Evolutionary conservation across 345 rosid genomes (phyloP), one percentile per base, ranked within the genome.

Genomic region (Barbarea vulgaris): DNA sequence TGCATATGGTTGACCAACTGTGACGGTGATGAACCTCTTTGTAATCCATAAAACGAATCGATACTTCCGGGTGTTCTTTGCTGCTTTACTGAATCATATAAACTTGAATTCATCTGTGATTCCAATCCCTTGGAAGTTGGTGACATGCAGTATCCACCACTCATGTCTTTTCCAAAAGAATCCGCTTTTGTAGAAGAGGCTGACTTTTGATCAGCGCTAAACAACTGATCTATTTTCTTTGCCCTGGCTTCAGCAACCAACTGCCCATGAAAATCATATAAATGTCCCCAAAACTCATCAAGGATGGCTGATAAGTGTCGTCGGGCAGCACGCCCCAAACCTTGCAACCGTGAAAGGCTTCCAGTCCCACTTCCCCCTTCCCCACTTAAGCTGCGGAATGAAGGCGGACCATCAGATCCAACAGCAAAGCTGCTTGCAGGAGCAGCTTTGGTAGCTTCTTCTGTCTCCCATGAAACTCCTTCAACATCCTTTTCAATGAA

Each of bases 271-370:
- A 74, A 83, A 85, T 96, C 93, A 74, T 77, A 96, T 54, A 96
- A 69, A 56, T 89, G 98, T 30, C 89, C 97, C 99, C 99, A 96
- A 81, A 96, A 96, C 68, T 96, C 99, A 57, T 85, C 93, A 47
- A 96, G 94, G 66, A 69, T 83, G 4, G 74, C 77, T 57, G 96
- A 87, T 73, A 96, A 72, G 59, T 96, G 95, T 31, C 93, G 87
- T 79, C 98, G 83, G 4, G 99, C 96, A 66, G 97, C 96, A 69
- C 99, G 96, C 9, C 99, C 99, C 72, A 96, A 75, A 55, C 98
- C 99, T 72, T 87, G 91, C 81, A 96, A 84, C 82, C 94, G 89
- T 28, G 98, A 91, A 75, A 96, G 97, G 77, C 98, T 93, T 59
- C 94, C 99, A 28, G 84, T 68, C 75, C 93, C 89, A 83, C 81